phyloP scores from a whole-genome alignment of 2,329 filamentous ascomycete genomes.

The Cucurbitaria berberidis region DNA sequence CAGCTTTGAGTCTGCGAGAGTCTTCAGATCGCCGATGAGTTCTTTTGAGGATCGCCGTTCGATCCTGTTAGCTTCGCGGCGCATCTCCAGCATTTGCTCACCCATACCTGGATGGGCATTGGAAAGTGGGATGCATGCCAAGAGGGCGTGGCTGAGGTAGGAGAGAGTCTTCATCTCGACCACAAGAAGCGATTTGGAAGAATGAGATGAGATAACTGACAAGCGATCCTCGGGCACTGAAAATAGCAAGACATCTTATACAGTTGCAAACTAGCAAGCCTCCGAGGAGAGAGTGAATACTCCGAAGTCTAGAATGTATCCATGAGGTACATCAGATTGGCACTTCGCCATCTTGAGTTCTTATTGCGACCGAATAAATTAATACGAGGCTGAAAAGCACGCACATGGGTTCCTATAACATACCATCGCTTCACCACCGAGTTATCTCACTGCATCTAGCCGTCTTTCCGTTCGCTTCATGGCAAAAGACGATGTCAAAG shows the following conservation, averaged over 20 bases:
- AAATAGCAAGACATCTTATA: constrained; percentile 1
- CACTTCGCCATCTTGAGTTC: neutral
- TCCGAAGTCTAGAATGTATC: constrained; percentile 6
- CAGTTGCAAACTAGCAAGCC: neutral
- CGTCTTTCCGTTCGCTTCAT: constrained; percentile 20
- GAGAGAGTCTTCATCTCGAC: constrained; percentile 13
- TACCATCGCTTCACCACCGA: neutral
- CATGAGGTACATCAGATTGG: constrained; percentile 13
- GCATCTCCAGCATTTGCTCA: constrained; percentile 28
- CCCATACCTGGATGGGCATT: constrained; percentile 42
- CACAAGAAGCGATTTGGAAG: neutral
- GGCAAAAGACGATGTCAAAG: neutral
- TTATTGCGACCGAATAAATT: constrained; percentile 17
- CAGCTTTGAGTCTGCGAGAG: constrained; percentile 35
- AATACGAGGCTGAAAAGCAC: constrained; percentile 18
- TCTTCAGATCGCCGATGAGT: constrained; percentile 45
- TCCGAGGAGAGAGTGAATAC: neutral
- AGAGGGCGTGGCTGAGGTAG: constrained; percentile 26
- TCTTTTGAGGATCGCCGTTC: constrained; percentile 36
- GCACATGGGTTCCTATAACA: constrained; percentile 10
- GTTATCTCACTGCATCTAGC: constrained; percentile 5
- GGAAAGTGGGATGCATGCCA: constrained; percentile 14
- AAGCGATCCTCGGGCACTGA: neutral
- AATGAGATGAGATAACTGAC: neutral
- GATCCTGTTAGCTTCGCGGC: constrained; percentile 20